Percentiles rank a stretch among this genome's conserved stretches.
Conservation (phyloP, 768 basidiomycete species). For the Mycena vulgaris region DNA sequence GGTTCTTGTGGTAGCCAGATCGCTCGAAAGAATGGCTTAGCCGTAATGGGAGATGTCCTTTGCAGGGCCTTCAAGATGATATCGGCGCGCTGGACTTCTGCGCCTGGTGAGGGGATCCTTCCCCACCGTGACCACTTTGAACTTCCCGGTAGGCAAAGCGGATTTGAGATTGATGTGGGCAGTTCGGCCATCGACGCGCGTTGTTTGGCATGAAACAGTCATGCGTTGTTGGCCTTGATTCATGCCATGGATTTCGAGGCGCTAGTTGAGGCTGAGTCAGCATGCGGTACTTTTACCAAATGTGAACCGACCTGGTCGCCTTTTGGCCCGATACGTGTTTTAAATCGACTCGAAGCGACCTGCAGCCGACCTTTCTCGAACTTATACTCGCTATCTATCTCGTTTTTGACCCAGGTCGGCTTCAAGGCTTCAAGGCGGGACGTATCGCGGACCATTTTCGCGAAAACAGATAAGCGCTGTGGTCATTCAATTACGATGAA, state of each 20-base stretch:
- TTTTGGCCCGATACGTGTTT: conserved; percentile 53
- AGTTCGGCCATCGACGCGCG: neutral
- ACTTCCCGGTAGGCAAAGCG: conserved; percentile 45
- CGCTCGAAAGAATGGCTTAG: conserved; percentile 51
- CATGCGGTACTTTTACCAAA: neutral
- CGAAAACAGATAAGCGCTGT: conserved; percentile 57
- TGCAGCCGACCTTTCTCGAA: conserved; percentile 49
- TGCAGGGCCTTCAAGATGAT: conserved; percentile 51
- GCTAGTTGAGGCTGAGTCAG: neutral
- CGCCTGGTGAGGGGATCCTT: conserved; percentile 62
- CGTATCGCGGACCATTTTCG: conserved; percentile 56
- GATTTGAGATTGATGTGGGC: conserved; percentile 18
- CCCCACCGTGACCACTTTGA: conserved; percentile 61
- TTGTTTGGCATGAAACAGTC: neutral
- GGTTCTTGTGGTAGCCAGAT: conserved; percentile 51
- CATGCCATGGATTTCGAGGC: neutral
- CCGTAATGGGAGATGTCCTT: conserved; percentile 43
- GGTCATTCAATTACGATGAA: conserved; percentile 10
- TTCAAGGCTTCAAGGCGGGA: conserved; percentile 58
- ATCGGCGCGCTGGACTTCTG: conserved; percentile 53
- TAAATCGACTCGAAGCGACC: conserved; percentile 58
- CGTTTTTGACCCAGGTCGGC: conserved; percentile 63
- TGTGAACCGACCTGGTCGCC: conserved; percentile 3
- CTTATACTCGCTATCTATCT: conserved; percentile 52
- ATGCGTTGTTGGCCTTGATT: neutral